Conservation (phyloP, 108 stramenopile genomes). For the Cyclotella kingstonii region DNA sequence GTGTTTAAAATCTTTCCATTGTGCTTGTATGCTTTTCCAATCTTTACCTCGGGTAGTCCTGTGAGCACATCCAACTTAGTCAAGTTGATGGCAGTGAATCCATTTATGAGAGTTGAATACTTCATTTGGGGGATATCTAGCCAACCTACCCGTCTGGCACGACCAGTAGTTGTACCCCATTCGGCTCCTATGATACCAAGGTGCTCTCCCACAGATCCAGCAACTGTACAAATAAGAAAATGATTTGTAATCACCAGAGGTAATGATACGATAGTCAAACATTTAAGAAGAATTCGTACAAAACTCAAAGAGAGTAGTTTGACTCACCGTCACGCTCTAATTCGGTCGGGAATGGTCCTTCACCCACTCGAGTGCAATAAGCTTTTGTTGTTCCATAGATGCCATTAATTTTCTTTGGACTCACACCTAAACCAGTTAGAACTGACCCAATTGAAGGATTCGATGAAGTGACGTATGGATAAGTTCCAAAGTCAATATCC, state of each 20-base stretch:
- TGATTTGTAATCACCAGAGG: too few species aligned
- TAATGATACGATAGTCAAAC: neutral
- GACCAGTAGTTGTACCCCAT: conserved; percentile 96
- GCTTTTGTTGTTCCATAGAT: conserved; percentile 98
- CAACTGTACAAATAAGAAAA: neutral
- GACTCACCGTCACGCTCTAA: conserved; percentile 53
- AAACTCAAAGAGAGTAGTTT: neutral
- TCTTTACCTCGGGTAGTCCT: conserved; percentile 79
- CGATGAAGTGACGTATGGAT: conserved; percentile 97
- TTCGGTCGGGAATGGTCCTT: conserved; percentile 99
- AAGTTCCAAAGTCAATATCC: conserved; percentile 99
- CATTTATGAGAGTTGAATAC: conserved; percentile 93
- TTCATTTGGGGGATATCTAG: conserved; percentile 96
- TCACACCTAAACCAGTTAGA: conserved; percentile 96
- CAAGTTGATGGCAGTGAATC: conserved; percentile 94
- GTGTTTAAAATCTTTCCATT: conserved; percentile 81
- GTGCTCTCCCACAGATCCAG: conserved; percentile 71
- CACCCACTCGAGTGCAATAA: conserved; percentile 99
- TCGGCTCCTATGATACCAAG: conserved; percentile 90
- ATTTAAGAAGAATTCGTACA: neutral
- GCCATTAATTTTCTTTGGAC: conserved; percentile 90
- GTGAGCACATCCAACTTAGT: conserved; percentile 99
- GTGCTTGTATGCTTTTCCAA: conserved; percentile 86
- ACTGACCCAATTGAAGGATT: conserved; percentile 94
- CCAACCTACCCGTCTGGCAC: conserved; percentile 96